Base-by-base conservation (phyloP, 805 yeast species). In the Sugiyamaella mastotermitis region DNA sequence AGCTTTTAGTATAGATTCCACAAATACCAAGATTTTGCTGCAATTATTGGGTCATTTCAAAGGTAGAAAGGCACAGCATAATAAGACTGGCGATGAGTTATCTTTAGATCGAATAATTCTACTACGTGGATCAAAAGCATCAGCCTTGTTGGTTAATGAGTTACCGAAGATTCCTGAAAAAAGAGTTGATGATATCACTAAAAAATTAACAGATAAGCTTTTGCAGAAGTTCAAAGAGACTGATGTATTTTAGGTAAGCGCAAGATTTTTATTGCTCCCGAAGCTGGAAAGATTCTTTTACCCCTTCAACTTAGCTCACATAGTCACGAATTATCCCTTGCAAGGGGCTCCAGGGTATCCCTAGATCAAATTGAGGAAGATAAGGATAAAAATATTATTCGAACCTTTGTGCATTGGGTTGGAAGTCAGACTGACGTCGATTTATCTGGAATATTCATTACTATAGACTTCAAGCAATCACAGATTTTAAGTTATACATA, bases 31-130 rank as follows among this genome's bases (percentile, higher is more conserved):
- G 15, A 32, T 38, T 3, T 23, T 38, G 16, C 28, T 38, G 6
- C 41, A 38, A 30, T 20, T 38, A 11, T 15, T 33, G 10, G 41
- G 41, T 3, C 41, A 38, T 20, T 33, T 38, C 37, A 31, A 38
- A 33, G 37, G 21, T 5, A 21, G 41, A 8, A 5, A 13, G 11
- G 14, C n/a, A n/a, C n/a, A n/a, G n/a, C n/a, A n/a, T n/a, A n/a
- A n/a, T n/a, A n/a, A n/a, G n/a, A n/a, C n/a, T n/a, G n/a, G n/a
- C n/a, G n/a, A n/a, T n/a, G n/a, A n/a, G n/a, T n/a, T n/a, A n/a
- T n/a, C n/a, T n/a, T n/a, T n/a, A n/a, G n/a, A n/a, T n/a, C n/a
- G n/a, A n/a, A n/a, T n/a, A n/a, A n/a, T n/a, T n/a, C n/a, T n/a
- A n/a, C n/a, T n/a, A n/a, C n/a, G n/a, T n/a, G n/a, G n/a, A n/a